Evolutionary conservation across 106 monocot genomes (phyloP).

Genomic region (Apostasia shenzhenica): DNA sequence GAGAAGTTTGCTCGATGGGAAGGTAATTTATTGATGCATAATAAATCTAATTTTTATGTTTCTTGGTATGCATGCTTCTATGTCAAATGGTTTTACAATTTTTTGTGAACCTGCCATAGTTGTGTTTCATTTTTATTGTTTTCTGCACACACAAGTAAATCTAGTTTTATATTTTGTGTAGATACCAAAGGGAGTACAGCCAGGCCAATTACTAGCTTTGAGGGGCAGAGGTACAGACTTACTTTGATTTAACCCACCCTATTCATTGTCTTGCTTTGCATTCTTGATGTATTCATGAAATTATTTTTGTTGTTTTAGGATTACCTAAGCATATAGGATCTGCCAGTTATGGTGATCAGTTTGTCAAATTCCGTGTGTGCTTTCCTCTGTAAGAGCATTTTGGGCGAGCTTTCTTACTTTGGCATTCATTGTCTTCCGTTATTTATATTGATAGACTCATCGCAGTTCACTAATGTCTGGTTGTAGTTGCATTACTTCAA

Average conservation of each 20-base stretch:
- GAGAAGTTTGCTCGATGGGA: too few species aligned
- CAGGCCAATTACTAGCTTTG: slow-evolving; percentile 51
- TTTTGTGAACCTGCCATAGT: background rate
- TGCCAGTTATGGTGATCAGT: slow-evolving; percentile 66
- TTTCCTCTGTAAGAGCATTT: slow-evolving; percentile 65
- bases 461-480: background rate
- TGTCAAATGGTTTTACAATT: background rate
- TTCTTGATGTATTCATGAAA: background rate
- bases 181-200: slow-evolving; percentile 88
- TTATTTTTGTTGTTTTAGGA: slow-evolving; percentile 30
- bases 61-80: too few species aligned
- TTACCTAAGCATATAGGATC: slow-evolving; percentile 60
- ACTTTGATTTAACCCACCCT: background rate
- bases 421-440: background rate
- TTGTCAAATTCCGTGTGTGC: slow-evolving; percentile 64
- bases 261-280: background rate
- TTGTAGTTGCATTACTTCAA: background rate
- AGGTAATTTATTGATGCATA: too few species aligned
- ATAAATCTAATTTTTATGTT: too few species aligned
- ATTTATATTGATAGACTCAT: background rate
- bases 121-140: background rate
- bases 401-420: background rate
- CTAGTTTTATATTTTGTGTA: slow-evolving; percentile 16
- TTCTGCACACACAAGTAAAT: background rate
- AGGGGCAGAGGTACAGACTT: slow-evolving; percentile 61